Evolutionary conservation across 768 basidiomycete species (phyloP).

Genomic region (Amanita subjunquillea): DNA sequence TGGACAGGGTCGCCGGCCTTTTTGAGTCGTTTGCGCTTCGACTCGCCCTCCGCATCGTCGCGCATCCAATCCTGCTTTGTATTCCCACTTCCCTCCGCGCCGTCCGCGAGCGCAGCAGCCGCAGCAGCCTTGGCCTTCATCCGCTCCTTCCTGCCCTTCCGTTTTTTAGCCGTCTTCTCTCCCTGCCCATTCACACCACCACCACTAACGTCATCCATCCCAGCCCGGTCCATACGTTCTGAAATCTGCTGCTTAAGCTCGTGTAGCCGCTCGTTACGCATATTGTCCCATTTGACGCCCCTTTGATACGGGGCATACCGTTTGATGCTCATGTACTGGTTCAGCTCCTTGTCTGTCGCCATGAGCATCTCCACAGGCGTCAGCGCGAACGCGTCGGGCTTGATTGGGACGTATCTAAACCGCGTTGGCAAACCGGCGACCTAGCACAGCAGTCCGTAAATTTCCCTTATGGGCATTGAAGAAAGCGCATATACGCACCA

Average conservation of each 20-base stretch:
- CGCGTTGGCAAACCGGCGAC: conserved; percentile 85
- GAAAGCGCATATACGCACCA: conserved; percentile 41
- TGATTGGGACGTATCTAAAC: conserved; percentile 80
- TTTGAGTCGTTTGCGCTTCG: background rate
- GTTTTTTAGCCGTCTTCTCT: conserved; percentile 38
- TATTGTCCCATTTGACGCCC: conserved; percentile 49
- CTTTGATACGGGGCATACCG: conserved; percentile 86
- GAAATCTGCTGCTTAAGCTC: conserved; percentile 61
- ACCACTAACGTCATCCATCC: conserved; percentile 10
- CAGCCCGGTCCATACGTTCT: conserved; percentile 23
- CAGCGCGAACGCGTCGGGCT: conserved; percentile 55
- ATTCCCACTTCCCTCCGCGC: background rate
- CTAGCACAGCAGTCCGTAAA: conserved; percentile 26
- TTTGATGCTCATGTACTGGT: conserved; percentile 83
- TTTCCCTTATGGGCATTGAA: background rate
- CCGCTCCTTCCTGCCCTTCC: conserved; percentile 65
- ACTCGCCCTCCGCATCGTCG: background rate
- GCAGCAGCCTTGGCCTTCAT: conserved; percentile 34
- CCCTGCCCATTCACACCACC: conserved; percentile 10
- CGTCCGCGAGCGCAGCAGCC: conserved; percentile 9
- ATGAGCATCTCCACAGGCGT: conserved; percentile 80
- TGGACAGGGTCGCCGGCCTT: background rate
- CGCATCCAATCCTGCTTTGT: conserved; percentile 17
- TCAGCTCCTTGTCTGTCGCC: conserved; percentile 88
- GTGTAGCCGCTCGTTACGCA: conserved; percentile 51